Evolutionary conservation across 257 asterid species (phyloP), one percentile per base, ranked within the genome.

Genomic region (Solanum chiquidenum): DNA sequence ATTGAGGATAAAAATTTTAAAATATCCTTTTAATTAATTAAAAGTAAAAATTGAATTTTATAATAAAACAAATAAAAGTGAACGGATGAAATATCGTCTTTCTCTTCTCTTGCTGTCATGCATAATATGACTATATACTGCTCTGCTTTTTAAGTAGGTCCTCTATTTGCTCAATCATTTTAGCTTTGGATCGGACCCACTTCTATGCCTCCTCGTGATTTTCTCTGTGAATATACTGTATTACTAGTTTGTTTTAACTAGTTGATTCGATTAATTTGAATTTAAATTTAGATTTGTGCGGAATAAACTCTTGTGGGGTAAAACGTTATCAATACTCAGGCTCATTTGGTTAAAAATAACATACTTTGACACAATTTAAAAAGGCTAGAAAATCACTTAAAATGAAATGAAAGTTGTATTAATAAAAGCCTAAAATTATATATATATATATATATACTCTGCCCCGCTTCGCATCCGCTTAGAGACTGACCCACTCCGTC

Each of bases 31-130:
- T 40, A 44, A 12, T 44, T 12, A 12, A 18, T 60, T 21, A 2
- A 60, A 23, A 23, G 4, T 9, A 23, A 23, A 8, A 0, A 8
- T 60, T 0, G 0, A 62, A 23, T 23, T 23, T 9, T n/a, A 23
- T 60, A 3, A 4, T 58, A 1, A 21, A 21, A 20, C 1, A 62
- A 62, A 62, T 62, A n/a, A n/a, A 10, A 55, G 20, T 6, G 3
- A 52, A 52, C 62, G 1, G 4, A 2, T 16, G 16, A 62, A 23
- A 4, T 23, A 62, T 23, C 31, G 25, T 58, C 33, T 25, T 25
- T 66, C 73, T 27, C 35, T 66, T 66, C 20, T 66, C 72, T 64
- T 11, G 73, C 73, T 68, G 35, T 68, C 74, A 68, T 68, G 35
- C 35, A 68, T 68, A 68, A 27, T n/a, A 62, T 62, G 31, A 62